Percentiles rank a stretch among this genome's conserved stretches.
Conservation (phyloP, 2,329 filamentous ascomycete genomes). For the Dichotomopilus funicola region DNA sequence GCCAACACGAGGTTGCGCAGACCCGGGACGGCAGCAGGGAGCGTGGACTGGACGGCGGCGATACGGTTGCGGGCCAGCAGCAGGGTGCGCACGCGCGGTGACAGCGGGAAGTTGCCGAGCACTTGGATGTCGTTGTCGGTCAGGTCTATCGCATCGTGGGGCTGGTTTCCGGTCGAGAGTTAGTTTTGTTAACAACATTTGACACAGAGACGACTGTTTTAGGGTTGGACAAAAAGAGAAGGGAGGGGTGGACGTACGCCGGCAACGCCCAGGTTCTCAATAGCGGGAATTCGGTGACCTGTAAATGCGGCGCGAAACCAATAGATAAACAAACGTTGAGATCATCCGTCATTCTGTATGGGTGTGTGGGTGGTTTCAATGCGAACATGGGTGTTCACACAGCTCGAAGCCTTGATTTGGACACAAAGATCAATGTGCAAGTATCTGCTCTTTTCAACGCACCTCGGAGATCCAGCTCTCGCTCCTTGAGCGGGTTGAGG, state of each 20-base stretch:
- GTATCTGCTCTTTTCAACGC: slow-evolving; percentile 96
- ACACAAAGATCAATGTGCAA: slow-evolving; percentile 62
- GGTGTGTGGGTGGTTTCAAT: neutral
- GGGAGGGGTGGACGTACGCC: slow-evolving; percentile 54
- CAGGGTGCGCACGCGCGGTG: slow-evolving; percentile 78
- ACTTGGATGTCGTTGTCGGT: slow-evolving; percentile 95
- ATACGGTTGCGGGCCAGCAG: slow-evolving; percentile 88
- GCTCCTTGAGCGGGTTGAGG: slow-evolving; percentile 97
- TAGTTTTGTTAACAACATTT: too few species aligned
- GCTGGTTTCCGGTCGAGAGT: slow-evolving; percentile 41
- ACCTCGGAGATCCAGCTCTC: slow-evolving; percentile 99
- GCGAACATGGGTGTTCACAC: slow-evolving; percentile 1
- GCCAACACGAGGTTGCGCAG: slow-evolving; percentile 76
- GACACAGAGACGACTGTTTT: slow-evolving; percentile 2
- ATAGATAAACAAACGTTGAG: slow-evolving; percentile 13
- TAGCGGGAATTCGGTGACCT: slow-evolving; percentile 96
- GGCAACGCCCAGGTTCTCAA: slow-evolving; percentile 95
- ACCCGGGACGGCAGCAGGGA: slow-evolving; percentile 72
- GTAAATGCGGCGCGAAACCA: slow-evolving; percentile 36
- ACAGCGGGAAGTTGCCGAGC: slow-evolving; percentile 87
- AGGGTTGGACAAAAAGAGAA: neutral
- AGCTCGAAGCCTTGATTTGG: neutral
- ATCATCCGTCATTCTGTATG: slow-evolving; percentile 5
- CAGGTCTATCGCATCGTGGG: slow-evolving; percentile 94
- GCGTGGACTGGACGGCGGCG: slow-evolving; percentile 66